These are phyloP conservation scores for Capronia americana DNA, from an alignment of 2,329 filamentous ascomycete species.

Conservation along the genomic window DNA sequence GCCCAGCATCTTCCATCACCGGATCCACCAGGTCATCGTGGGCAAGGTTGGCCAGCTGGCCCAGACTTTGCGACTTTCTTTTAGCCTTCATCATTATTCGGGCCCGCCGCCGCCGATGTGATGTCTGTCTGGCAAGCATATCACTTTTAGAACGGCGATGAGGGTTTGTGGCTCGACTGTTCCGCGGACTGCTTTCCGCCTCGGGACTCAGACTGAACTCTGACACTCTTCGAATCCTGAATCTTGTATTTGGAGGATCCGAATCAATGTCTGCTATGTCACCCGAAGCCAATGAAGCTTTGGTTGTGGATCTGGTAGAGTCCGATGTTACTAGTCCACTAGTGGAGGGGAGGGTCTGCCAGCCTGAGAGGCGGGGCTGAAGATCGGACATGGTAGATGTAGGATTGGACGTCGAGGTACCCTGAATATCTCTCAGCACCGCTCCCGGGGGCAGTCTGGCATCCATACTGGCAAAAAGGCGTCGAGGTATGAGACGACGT, in stretches of 20 bases:
- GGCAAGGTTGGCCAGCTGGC: slow-evolving; percentile 8
- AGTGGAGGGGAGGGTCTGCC: slow-evolving; percentile 38
- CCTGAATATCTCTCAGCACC: background rate
- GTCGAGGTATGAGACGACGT: slow-evolving; percentile 33
- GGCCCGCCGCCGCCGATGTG: slow-evolving; percentile 29
- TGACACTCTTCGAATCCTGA: slow-evolving; percentile 31
- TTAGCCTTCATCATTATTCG: slow-evolving; percentile 34
- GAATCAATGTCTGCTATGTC: slow-evolving; percentile 38
- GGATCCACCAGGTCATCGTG: background rate
- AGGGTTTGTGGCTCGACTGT: background rate
- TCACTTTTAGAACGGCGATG: slow-evolving; percentile 36
- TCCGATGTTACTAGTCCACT: slow-evolving; percentile 16
- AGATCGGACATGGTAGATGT: slow-evolving; percentile 13
- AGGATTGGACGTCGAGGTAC: background rate
- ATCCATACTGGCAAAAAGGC: slow-evolving; percentile 39
- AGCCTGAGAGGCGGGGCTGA: slow-evolving; percentile 31
- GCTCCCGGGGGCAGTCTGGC: slow-evolving; percentile 21
- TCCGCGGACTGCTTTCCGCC: background rate
- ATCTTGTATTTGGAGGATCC: slow-evolving; percentile 26
- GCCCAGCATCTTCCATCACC: background rate
- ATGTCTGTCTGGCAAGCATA: slow-evolving; percentile 28
- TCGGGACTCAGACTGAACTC: slow-evolving; percentile 24
- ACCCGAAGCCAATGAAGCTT: slow-evolving; percentile 34
- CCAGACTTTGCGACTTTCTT: slow-evolving; percentile 26
- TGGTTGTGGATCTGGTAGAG: slow-evolving; percentile 16